These are phyloP conservation scores for Pyrus pyrifolia DNA, from an alignment of 306 rosid species.

Conservation along the genomic window DNA sequence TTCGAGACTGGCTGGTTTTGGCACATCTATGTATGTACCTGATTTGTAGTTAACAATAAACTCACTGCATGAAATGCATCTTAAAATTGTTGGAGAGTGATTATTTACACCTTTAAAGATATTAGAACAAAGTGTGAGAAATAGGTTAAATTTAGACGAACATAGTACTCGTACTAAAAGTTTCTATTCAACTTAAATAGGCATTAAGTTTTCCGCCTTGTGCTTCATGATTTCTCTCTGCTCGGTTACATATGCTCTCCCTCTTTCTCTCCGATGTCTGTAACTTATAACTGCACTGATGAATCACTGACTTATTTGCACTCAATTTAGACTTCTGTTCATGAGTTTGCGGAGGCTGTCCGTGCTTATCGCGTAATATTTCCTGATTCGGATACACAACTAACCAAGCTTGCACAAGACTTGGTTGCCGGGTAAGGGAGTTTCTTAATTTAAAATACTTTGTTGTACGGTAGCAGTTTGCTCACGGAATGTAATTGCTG, in stretches of 20 bases:
- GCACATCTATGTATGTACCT: neutral
- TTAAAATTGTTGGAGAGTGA: neutral
- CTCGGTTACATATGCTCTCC: neutral
- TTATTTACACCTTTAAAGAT: neutral
- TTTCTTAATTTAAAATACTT: conserved; percentile 8
- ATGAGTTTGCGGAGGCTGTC: conserved; percentile 66
- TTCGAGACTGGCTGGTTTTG: neutral
- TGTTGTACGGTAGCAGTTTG: conserved; percentile 1
- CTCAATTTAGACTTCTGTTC: conserved; percentile 51
- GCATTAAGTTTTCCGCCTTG: neutral
- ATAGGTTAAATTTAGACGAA: neutral
- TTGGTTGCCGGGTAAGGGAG: conserved; percentile 53
- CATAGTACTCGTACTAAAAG: neutral
- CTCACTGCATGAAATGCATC: neutral
- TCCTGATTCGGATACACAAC: conserved; percentile 70
- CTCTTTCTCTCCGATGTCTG: neutral
- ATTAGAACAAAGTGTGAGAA: neutral
- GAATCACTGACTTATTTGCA: conserved; percentile 1
- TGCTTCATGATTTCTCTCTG: conserved; percentile 10
- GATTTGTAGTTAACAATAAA: no score
- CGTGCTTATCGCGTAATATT: conserved; percentile 66
- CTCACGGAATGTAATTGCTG: neutral
- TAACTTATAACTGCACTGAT: neutral
- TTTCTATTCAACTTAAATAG: neutral
- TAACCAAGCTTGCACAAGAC: conserved; percentile 49